Conservation (phyloP, 306 rosid genomes). For the Medicago truncatula region DNA sequence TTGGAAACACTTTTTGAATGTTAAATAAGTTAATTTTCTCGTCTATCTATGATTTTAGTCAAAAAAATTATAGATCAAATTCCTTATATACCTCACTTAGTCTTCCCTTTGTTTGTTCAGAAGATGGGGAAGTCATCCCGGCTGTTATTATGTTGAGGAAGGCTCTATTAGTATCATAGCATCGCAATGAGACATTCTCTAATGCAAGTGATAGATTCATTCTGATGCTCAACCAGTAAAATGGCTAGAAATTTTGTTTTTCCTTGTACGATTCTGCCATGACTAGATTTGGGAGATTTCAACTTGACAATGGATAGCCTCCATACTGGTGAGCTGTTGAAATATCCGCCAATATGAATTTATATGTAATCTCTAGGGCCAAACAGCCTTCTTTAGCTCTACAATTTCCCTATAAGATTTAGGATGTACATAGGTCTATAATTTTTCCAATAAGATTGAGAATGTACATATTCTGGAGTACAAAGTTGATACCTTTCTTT, state of each 20-base stretch:
- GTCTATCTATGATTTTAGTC: slow-evolving; percentile 30
- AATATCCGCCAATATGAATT: slow-evolving; percentile 34
- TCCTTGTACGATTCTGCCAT: slow-evolving; percentile 50
- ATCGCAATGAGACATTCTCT: slow-evolving; percentile 39
- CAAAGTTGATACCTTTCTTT: slow-evolving; percentile 27
- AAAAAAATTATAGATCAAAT: neutral
- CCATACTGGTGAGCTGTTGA: slow-evolving; percentile 47
- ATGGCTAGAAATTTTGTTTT: slow-evolving; percentile 54
- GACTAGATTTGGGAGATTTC: slow-evolving; percentile 46
- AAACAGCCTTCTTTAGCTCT: slow-evolving; percentile 24
- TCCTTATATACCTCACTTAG: slow-evolving; percentile 9
- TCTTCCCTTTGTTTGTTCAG: slow-evolving; percentile 41
- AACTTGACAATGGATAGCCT: slow-evolving; percentile 38
- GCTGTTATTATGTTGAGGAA: slow-evolving; percentile 35
- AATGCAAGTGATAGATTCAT: slow-evolving; percentile 38
- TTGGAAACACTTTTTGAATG: slow-evolving; percentile 8
- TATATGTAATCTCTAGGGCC: slow-evolving; percentile 47
- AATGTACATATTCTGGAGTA: slow-evolving; percentile 53
- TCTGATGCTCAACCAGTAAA: slow-evolving; percentile 39
- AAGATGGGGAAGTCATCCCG: slow-evolving; percentile 31
- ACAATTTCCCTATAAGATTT: too few species aligned
- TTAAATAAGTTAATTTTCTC: neutral
- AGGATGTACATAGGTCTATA: slow-evolving; percentile 28
- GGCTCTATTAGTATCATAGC: slow-evolving; percentile 38
- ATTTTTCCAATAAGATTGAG: slow-evolving; percentile 50